Conservation (phyloP, 352 stramenopile species). For the Globisporangium echinulatum region DNA sequence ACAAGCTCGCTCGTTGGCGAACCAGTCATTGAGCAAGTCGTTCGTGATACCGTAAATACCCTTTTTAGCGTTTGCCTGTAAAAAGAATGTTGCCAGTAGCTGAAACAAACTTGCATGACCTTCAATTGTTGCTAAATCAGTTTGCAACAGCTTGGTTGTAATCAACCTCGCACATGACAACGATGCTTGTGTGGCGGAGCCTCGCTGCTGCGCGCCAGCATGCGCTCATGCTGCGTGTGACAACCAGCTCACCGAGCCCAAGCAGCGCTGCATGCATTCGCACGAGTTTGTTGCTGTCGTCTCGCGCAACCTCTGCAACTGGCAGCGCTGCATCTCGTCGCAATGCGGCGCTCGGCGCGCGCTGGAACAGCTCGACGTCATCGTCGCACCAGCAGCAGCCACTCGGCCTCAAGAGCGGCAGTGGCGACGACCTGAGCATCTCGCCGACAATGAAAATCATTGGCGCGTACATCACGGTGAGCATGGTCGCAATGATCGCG, state of each 20-base stretch:
- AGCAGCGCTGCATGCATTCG: neutral
- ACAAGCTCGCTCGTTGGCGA: neutral
- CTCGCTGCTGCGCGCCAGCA: neutral
- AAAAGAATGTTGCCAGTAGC: neutral
- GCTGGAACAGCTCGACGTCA: constrained; percentile 13
- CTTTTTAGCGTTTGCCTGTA: neutral
- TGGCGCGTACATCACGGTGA: constrained; percentile 45
- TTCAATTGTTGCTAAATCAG: too few species aligned
- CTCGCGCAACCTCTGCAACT: neutral
- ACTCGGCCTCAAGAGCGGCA: constrained; percentile 37
- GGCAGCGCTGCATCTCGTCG: neutral
- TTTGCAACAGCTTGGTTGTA: too few species aligned
- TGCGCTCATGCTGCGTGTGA: neutral
- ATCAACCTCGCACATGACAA: neutral
- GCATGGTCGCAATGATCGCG: constrained; percentile 40
- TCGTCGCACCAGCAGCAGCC: constrained; percentile 11
- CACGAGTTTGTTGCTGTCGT: neutral
- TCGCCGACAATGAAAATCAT: constrained; percentile 54
- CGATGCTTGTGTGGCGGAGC: neutral
- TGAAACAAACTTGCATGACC: neutral
- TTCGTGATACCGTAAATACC: neutral
- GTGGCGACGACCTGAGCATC: constrained; percentile 19
- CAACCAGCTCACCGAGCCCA: neutral
- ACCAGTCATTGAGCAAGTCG: too few species aligned
- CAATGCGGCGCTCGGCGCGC: neutral